Conservation (phyloP, 768 basidiomycete species). For the Russula brevipes region DNA sequence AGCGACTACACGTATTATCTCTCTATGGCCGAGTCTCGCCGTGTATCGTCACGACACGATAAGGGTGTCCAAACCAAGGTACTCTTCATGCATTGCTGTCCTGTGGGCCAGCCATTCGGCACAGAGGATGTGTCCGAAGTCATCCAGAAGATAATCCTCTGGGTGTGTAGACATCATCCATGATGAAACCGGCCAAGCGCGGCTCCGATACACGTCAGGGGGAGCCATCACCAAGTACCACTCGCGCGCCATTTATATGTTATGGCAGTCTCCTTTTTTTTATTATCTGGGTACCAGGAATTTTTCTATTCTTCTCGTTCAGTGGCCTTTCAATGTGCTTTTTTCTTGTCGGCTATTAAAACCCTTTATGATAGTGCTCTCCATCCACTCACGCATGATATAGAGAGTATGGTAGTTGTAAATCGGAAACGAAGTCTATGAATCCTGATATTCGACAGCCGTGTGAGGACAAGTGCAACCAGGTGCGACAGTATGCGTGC, state of each 20-base stretch:
- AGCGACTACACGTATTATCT: conserved; percentile 76
- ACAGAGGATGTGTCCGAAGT: conserved; percentile 66
- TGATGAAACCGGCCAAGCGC: conserved; percentile 15
- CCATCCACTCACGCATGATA: neutral
- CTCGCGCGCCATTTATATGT: neutral
- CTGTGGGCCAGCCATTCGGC: conserved; percentile 55
- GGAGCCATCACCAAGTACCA: neutral
- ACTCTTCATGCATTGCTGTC: conserved; percentile 68
- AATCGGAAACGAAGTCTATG: neutral
- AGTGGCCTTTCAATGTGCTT: neutral
- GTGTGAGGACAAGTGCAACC: neutral
- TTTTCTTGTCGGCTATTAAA: neutral
- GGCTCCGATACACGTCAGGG: neutral
- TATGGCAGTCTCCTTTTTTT: neutral
- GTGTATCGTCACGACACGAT: conserved; percentile 27
- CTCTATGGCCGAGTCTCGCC: conserved; percentile 61
- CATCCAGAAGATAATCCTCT: conserved; percentile 54
- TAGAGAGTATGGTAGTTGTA: neutral
- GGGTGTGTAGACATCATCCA: conserved; percentile 40
- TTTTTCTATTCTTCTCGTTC: neutral
- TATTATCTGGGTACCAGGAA: conserved; percentile 13
- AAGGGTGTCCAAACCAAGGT: conserved; percentile 38
- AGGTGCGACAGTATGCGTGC: neutral
- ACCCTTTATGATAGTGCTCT: neutral
- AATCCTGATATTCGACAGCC: neutral